These are phyloP conservation scores for Neonectria ditissima DNA, from an alignment of 2,329 filamentous ascomycete species.

Conservation along the genomic window DNA sequence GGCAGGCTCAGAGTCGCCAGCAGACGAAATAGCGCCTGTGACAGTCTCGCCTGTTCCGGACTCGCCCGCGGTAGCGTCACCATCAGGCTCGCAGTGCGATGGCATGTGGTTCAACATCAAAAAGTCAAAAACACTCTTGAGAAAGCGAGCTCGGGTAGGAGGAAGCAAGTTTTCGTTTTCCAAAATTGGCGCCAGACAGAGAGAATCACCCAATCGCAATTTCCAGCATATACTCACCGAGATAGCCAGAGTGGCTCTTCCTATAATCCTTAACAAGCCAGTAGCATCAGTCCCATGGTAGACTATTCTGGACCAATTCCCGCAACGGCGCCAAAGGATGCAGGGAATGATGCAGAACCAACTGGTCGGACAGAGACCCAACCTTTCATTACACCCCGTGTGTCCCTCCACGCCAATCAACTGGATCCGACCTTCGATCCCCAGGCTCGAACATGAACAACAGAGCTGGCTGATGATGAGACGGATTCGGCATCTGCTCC, in stretches of 20 bases:
- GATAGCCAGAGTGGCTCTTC: not conserved
- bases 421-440: not conserved
- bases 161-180: not conserved
- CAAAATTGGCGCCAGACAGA: not conserved
- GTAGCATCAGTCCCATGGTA: not conserved
- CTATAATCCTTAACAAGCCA: not conserved
- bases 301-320: not conserved
- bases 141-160: not conserved
- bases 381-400: not conserved
- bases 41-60: too few relatives aligned
- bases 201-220: not conserved
- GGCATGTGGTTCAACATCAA: conserved; percentile 3
- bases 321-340: not conserved
- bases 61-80: not conserved
- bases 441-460: not conserved
- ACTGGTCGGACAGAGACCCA: not conserved
- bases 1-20: not conserved
- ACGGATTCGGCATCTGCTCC: not conserved
- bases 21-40: not conserved
- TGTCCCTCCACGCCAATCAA: not conserved
- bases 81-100: not conserved
- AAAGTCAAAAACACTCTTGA: conserved; percentile 13
- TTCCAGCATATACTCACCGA: not conserved
- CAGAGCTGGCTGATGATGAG: not conserved
- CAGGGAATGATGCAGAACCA: too few relatives aligned